A percentile compares a stretch with the other conserved stretches of the same genome.
Conservation (phyloP, 495 filamentous ascomycete species). For the Parathielavia appendiculata region DNA sequence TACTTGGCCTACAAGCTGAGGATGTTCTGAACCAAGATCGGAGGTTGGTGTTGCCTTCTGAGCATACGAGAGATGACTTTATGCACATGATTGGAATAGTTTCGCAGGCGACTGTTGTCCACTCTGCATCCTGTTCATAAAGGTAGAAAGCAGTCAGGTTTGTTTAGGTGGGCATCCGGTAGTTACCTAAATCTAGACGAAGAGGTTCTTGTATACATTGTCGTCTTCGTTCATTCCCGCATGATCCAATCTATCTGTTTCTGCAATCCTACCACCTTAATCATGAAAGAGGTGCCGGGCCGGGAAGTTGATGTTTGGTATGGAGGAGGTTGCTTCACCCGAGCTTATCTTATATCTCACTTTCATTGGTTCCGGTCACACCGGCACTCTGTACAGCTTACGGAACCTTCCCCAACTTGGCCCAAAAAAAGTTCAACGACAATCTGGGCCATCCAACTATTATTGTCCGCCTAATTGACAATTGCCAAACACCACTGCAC, state of each 20-base stretch:
- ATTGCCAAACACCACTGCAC: neutral
- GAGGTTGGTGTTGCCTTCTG: neutral
- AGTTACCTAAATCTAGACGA: too few relatives aligned
- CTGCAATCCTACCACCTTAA: neutral
- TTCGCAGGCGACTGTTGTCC: too few relatives aligned
- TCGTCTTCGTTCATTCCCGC: too few relatives aligned
- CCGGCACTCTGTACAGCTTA: constrained; percentile 4
- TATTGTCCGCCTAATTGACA: neutral
- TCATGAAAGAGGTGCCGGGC: too few relatives aligned
- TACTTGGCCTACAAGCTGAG: constrained; percentile 27
- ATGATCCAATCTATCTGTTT: neutral
- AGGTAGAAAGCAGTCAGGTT: too few relatives aligned
- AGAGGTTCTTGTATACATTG: too few relatives aligned
- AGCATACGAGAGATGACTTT: neutral
- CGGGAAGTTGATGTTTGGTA: too few relatives aligned
- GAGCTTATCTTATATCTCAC: too few relatives aligned
- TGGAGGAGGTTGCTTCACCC: too few relatives aligned
- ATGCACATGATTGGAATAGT: too few relatives aligned
- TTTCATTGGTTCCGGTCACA: constrained; percentile 25
- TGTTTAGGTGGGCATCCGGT: too few relatives aligned
- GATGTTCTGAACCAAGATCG: constrained; percentile 20
- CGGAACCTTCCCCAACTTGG: neutral
- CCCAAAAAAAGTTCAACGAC: constrained; percentile 13
- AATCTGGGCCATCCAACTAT: neutral
- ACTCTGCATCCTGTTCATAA: too few relatives aligned